Base-by-base conservation (phyloP, 331 rosid genomes). In the Malus hybrid region DNA sequence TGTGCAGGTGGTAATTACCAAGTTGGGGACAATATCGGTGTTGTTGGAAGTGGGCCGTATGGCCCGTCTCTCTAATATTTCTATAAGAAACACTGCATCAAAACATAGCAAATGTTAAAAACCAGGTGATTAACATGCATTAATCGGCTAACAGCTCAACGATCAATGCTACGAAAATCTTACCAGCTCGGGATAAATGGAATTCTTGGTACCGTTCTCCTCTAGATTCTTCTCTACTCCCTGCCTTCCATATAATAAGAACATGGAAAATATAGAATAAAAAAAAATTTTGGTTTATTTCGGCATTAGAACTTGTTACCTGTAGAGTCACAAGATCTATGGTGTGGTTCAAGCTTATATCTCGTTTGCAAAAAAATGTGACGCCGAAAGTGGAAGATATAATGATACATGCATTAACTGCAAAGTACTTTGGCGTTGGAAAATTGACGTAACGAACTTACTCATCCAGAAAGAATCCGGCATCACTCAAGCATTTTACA, bases 401-500 rank as follows among this genome's bases (percentile, higher is more conserved):
- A 39, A 7, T 39, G 39, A 34, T 7, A 7, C 12, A 39, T 39
- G 10, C 10, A 39, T 39, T 39, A 52, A 18, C 57, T 15, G 19
- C n/a, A 13, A 52, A 4, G 6, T 52, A 52, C 57, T 18, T 15
- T 16, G 57, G 18, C 2, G n/a, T 52, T 52, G 57, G 6, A 52
- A 52, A 52, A 13, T 52, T 0, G 20, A 52, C 20, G 3, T 13
- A 52, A 52, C 57, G 16, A 52, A 16, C 57, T 52, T 52, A 15
- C 57, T 20, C 91, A 54, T 94, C 97, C 12, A 94, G 99, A 74
- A 94, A 94, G 82, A 90, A 92, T 6, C 99, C 99, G 14, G 99
- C 99, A 76, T 94, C 99, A 73, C 90, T 92, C 85, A 92, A 76
- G 86, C 97, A 94, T 82, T 94, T 94, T 44, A 92, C 93, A 69